These are phyloP conservation scores for Ceriops tagal DNA, from an alignment of 345 rosid genomes.

Conservation along the genomic window DNA sequence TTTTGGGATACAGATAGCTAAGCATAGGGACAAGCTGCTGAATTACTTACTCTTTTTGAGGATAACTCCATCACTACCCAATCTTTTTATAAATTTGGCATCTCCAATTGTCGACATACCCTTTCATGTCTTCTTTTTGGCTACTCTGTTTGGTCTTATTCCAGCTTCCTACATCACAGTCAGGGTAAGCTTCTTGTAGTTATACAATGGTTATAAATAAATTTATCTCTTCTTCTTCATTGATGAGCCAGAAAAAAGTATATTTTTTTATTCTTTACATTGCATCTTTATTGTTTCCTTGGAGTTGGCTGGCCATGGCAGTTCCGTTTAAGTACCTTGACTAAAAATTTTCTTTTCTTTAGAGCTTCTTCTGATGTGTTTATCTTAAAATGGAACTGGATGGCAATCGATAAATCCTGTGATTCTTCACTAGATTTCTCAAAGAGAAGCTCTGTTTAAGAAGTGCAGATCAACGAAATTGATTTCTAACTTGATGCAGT, in stretches of 20 bases:
- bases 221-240: not conserved
- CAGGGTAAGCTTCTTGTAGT: constrained; percentile 48
- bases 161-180: constrained; percentile 95
- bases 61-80: constrained; percentile 90
- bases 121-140: constrained; percentile 84
- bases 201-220: constrained; percentile 2
- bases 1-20: constrained; percentile 58
- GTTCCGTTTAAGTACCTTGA: no score
- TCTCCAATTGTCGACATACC: constrained; percentile 96
- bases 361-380: no score
- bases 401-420: no score
- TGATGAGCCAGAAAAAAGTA: no score
- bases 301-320: not conserved
- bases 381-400: no score
- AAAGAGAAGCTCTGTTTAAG: no score
- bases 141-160: constrained; percentile 82
- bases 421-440: no score
- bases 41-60: constrained; percentile 95
- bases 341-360: no score
- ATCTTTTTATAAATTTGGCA: constrained; percentile 93
- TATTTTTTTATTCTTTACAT: not conserved
- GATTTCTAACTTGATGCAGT: no score
- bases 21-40: constrained; percentile 84
- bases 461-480: no score
- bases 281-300: not conserved